phyloP scores from a whole-genome alignment of 2,329 filamentous ascomycete species.

The Aspergillus terreus region DNA sequence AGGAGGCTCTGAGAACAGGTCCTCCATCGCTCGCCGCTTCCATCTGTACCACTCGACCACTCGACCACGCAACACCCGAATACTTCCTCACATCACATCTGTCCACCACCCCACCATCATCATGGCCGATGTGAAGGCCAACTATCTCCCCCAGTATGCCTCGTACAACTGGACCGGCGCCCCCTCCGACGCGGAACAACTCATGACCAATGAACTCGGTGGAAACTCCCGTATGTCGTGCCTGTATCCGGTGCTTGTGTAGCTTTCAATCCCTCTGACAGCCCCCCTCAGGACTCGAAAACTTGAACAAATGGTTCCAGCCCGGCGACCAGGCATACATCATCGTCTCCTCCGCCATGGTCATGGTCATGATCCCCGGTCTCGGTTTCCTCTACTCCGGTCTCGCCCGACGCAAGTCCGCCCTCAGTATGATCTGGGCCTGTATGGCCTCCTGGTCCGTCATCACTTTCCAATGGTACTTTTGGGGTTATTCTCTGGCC shows the following conservation, averaged over 20 bases:
- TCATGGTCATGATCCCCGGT: constrained; percentile 92
- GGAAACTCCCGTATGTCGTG: constrained; percentile 71
- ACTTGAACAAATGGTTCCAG: constrained; percentile 94
- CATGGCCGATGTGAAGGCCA: constrained; percentile 28
- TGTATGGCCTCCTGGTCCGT: constrained; percentile 92
- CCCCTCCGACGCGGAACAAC: constrained; percentile 38
- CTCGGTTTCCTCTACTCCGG: constrained; percentile 97
- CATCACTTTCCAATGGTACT: constrained; percentile 97
- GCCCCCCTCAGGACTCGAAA: constrained; percentile 62
- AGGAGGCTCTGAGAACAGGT: neutral
- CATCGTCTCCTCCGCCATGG: constrained; percentile 83
- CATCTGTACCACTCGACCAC: neutral
- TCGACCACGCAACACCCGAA: neutral
- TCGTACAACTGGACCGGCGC: constrained; percentile 49
- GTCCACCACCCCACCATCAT: constrained; percentile 1
- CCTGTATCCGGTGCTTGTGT: no score
- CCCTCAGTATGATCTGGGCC: constrained; percentile 94
- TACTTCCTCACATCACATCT: neutral
- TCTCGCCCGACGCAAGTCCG: constrained; percentile 94
- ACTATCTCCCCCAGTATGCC: constrained; percentile 42
- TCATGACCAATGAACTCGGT: constrained; percentile 59
- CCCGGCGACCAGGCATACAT: constrained; percentile 93
- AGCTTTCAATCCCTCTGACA: constrained; percentile 6
- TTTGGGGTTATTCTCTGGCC: constrained; percentile 96
- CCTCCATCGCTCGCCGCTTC: neutral